These are phyloP conservation scores for Fusarium austroafricanum DNA, from an alignment of 2,329 filamentous ascomycete species.

Conservation along the genomic window DNA sequence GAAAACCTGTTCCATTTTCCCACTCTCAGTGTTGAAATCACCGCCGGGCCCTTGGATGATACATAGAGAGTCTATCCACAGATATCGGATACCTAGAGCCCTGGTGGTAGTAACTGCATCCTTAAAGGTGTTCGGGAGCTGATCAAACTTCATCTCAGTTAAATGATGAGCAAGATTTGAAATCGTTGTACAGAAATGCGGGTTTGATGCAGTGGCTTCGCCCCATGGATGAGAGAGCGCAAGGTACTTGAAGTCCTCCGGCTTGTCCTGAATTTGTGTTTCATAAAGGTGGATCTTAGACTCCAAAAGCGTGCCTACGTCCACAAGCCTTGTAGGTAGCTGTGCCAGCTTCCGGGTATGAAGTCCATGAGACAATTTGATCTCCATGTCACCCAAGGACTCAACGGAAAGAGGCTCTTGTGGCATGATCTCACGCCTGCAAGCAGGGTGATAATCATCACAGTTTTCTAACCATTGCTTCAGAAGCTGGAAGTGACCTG, in stretches of 20 bases:
- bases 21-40: constrained; percentile 19
- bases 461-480: constrained; percentile 6
- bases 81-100: constrained; percentile 15
- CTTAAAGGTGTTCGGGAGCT: constrained; percentile 15
- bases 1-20: constrained; percentile 19
- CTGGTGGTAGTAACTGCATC: constrained; percentile 16
- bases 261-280: no score
- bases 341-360: no score
- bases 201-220: not conserved
- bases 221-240: constrained; percentile 15
- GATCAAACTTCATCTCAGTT: not conserved
- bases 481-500: constrained; percentile 1
- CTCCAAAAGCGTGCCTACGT: no score
- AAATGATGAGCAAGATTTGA: not conserved
- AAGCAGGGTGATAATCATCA: not conserved
- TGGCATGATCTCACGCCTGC: no score
- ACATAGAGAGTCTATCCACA: constrained; percentile 33
- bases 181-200: constrained; percentile 1
- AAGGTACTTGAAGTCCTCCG: not conserved
- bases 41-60: constrained; percentile 22
- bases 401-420: no score
- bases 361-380: no score
- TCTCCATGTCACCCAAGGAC: no score
- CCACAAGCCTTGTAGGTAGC: constrained; percentile 8
- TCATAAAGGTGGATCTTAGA: no score